Base-by-base conservation (phyloP, 768 basidiomycete genomes). In the Chalciporus pseudorubinellus region DNA sequence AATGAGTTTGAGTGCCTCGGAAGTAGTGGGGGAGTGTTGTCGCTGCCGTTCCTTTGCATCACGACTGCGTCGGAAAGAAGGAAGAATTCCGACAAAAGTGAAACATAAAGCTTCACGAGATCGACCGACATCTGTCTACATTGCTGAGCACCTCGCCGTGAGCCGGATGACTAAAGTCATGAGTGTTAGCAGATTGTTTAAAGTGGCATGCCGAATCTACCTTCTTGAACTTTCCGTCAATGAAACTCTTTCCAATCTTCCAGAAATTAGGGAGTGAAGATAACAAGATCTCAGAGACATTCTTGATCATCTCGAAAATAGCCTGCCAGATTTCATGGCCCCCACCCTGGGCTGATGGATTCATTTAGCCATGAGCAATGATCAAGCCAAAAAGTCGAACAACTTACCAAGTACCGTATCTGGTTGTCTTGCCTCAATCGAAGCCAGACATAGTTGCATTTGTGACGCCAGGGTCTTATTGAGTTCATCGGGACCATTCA, bases 221-320 rank as follows among this genome's bases (percentile, higher is more conserved):
- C 79, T 86, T 92, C 67, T 84, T 87, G 66, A 89, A 94, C 68
- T 90, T 93, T 5, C 97, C 95, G 39, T 97, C 94, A 72, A 95
- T 84, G 63, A 94, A 95, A 20, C 81, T 84, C 68, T 83, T 90
- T 2, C 90, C 86, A 43, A 99, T 89, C 64, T 85, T 88, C 92
- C 93, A 95, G 71, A 98, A 98, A 60, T 81, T 91, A 13, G 95
- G 94, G 20, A 99, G 78, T 2, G 87, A 80, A n/a, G 85, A 75
- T 12, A 94, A 68, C 68, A 98, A 79, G 36, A 81, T 81, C 65
- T 98, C 95, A 4, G 92, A 93, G n/a, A 93, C 66, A 58, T 78
- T 84, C 73, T 92, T 94, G 44, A 93, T 83, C 75, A 98, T 75
- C 36, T 84, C 80, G 45, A 83, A 75, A 22, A 89, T 81, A 2